These are phyloP conservation scores for Microcyclospora pomicola DNA, from an alignment of 2,329 filamentous ascomycete species.

Conservation along the genomic window DNA sequence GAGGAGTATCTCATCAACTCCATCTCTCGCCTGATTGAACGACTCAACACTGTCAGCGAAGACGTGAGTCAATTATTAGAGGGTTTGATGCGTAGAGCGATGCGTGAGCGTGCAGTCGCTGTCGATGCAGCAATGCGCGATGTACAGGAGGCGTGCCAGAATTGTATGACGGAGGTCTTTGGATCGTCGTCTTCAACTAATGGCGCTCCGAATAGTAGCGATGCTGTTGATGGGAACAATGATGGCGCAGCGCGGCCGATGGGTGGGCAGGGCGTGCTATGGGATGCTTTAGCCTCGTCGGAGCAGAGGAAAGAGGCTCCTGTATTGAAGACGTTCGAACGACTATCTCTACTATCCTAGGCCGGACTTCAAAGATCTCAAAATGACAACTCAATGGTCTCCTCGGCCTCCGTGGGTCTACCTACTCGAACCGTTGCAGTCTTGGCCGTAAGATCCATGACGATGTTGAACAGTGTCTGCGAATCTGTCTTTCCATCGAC, in stretches of 20 bases:
- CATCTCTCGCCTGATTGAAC: constrained; percentile 67
- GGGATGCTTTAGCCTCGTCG: constrained; percentile 29
- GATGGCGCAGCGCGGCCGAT: constrained; percentile 20
- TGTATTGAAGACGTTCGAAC: constrained; percentile 38
- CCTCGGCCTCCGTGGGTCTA: constrained; percentile 19
- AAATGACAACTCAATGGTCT: constrained; percentile 14
- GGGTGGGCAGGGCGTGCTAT: constrained; percentile 33
- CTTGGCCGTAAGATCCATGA: constrained; percentile 23
- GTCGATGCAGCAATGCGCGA: constrained; percentile 62
- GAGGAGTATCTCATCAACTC: constrained; percentile 93
- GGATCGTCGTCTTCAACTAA: neutral
- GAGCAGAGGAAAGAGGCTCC: constrained; percentile 32
- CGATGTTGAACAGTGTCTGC: constrained; percentile 25
- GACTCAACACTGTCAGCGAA: constrained; percentile 56
- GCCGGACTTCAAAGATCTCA: neutral
- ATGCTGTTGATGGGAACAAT: constrained; percentile 1
- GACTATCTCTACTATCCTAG: constrained; percentile 22
- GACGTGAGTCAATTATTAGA: constrained; percentile 65
- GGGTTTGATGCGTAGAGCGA: constrained; percentile 62
- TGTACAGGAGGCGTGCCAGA: constrained; percentile 55
- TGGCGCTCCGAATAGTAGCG: neutral
- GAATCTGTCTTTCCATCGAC: constrained; percentile 8
- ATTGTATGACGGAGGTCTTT: constrained; percentile 60
- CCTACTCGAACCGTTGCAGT: constrained; percentile 20
- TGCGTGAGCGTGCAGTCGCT: constrained; percentile 74